phyloP scores from a whole-genome alignment of 495 filamentous ascomycete species.

The Tuber calosporum region DNA sequence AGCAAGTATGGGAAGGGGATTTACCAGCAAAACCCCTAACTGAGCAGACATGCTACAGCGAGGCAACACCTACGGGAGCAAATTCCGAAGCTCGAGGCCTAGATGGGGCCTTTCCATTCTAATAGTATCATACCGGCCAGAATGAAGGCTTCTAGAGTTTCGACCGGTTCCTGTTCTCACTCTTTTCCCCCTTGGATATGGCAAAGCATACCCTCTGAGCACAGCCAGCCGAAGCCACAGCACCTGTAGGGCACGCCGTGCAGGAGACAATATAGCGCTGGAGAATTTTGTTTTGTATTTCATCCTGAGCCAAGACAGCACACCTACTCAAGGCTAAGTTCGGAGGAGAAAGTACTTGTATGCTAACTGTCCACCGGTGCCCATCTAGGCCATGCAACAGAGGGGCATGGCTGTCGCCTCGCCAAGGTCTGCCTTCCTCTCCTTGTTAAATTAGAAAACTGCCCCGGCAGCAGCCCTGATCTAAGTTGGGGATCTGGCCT shows the following conservation, averaged over 20 bases:
- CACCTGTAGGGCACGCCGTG: constrained; percentile 45
- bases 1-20: no score
- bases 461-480: constrained; percentile 10
- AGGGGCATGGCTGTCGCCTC: constrained; percentile 45
- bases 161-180: background rate
- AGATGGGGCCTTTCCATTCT: no score
- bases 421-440: constrained; percentile 42
- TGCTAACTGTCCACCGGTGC: constrained; percentile 45
- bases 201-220: constrained; percentile 42
- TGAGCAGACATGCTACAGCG: no score
- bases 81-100: no score
- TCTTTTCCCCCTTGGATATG: background rate
- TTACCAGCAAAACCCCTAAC: no score
- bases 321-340: no score
- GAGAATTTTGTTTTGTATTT: constrained; percentile 1
- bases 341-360: background rate
- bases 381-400: constrained; percentile 46
- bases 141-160: background rate
- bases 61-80: no score
- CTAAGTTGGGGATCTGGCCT: constrained; percentile 11
- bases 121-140: background rate
- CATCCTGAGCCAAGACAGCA: background rate
- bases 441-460: constrained; percentile 20
- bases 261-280: constrained; percentile 47
- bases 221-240: constrained; percentile 47